Evolutionary conservation across 78 protist genomes (phyloP).

Genomic region (Dictyostelium citrinum): DNA sequence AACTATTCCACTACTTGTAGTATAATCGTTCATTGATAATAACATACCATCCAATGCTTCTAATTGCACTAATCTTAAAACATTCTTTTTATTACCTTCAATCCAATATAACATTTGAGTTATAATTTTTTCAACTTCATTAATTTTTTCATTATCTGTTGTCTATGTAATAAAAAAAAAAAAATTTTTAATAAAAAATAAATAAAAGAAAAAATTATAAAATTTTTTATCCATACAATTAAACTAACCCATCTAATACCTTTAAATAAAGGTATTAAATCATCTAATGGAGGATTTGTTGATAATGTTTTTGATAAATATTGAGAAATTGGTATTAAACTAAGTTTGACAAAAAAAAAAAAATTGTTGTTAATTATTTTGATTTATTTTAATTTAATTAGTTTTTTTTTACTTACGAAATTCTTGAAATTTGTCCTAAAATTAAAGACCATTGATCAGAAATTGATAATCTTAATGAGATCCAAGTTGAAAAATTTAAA

Average conservation of each 20-base stretch:
- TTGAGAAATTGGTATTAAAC: constrained; percentile 25
- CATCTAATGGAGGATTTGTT: constrained; percentile 54
- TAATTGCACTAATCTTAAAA: constrained; percentile 62
- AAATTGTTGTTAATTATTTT: not conserved
- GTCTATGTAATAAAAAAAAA: not conserved
- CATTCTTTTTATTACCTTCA: constrained; percentile 64
- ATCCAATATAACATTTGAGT: constrained; percentile 58
- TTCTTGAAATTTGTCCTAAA: constrained; percentile 61
- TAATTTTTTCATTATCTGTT: constrained; percentile 50
- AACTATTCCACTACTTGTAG: constrained; percentile 22
- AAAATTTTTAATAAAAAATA: not conserved
- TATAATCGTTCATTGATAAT: constrained; percentile 58
- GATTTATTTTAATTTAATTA: too few species aligned
- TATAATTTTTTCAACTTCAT: constrained; percentile 65
- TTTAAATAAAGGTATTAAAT: constrained; percentile 50
- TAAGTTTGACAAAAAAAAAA: not conserved
- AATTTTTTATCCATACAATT: not conserved
- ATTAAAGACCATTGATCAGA: constrained; percentile 75
- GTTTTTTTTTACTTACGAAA: constrained; percentile 17
- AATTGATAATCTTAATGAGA: constrained; percentile 33
- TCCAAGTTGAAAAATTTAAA: constrained; percentile 31
- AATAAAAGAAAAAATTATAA: not conserved
- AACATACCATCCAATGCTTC: constrained; percentile 74
- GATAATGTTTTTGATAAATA: constrained; percentile 2
- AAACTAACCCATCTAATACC: constrained; percentile 65